Base-by-base conservation (phyloP, 306 rosid species). In the Castanea mollissima region DNA sequence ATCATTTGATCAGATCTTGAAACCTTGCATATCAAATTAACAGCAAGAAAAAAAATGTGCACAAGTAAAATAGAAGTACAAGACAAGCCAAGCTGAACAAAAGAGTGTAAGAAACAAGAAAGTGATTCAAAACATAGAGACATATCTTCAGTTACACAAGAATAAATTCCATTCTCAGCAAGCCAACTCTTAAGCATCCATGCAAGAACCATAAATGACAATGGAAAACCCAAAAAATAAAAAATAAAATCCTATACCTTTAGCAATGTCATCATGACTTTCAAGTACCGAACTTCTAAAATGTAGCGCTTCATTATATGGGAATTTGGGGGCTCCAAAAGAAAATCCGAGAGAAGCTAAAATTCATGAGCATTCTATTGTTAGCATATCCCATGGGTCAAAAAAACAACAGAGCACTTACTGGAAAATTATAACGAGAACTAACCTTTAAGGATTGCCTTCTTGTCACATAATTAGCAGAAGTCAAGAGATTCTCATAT, bases 371-470 rank as follows among this genome's bases (percentile, higher is more conserved):
- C 15, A 80, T 56, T 29, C 60, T 29, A 75, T 71, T 27, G 74
- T 83, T 62, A 80, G 77, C 55, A 69, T 75, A 80, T 76, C 76
- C 49, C 15, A 54, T 14, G 58, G 23, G 77, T 70, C 21, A 65
- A 73, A 79, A 56, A 58, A 81, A 64, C n/a, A 74, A 44, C 69
- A 41, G 71, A 34, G 51, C 19, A 80, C 25, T 67, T 8, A 83
- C 18, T 52, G 18, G 69, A 79, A 78, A 68, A 73, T 27, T 72
- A 32, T 65, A 46, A 71, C n/a, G 46, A 77, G 75, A 88, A 85
- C 88, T 64, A 35, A 95, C 99, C 99, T 95, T 95, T 83, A 95
- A 88, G 75, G 99, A 95, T 76, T 93, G 99, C 82, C 98, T 90
- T 85, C 97, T 91, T 71, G 99, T 95, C 81, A 95, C 99, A 77